Base-by-base conservation (phyloP, 129 eudicot species). In the Flaveria brownii region DNA sequence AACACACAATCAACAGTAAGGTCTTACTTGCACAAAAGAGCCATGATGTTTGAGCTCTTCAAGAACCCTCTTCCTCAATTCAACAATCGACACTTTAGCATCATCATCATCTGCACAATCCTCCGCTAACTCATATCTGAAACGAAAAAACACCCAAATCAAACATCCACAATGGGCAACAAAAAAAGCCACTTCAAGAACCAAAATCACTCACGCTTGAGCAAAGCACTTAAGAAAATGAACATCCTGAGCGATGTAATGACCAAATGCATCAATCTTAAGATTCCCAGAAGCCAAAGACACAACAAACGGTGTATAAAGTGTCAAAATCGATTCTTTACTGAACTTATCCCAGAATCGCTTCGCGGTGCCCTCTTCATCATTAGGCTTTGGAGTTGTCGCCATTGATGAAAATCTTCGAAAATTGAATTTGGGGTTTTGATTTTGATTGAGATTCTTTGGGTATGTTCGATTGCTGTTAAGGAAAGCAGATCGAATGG, bases 41-140 rank as follows among this genome's bases (percentile, higher is more conserved):
- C 76, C 82, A 70, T 91, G 98, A 85, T 84, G 80, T 72, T 87
- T 88, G 6, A 91, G 85, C 80, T 94, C 97, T 28, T 86, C 81
- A 36, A 94, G 79, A 70, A 84, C 88, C 60, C 78, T 68, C 72
- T 83, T 91, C 57, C 90, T 78, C 75, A 88, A 80, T 67, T 85
- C 87, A 28, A 55, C 14, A 45, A 94, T 87, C 56, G 79, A 89
- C 70, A 76, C 80, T 78, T 91, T 93, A 17, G 84, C 97, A 78
- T 93, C 98, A 80, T 93, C 98, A 70, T 93, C 98, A 62, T 93
- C 98, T 1, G 97, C 96, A 71, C 84, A 82, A 66, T 88, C 98
- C 85, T 87, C 96, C 1, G 97, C 96, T 78, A 91, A 54, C 52
- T 91, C 97, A 81, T 87, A 93, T 81, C 98, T 93, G 76, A 43